Evolutionary conservation across 192 early-diverging fungal genomes (phyloP), one percentile per base, ranked within the genome.

Genomic region (Coemansia sp.): DNA sequence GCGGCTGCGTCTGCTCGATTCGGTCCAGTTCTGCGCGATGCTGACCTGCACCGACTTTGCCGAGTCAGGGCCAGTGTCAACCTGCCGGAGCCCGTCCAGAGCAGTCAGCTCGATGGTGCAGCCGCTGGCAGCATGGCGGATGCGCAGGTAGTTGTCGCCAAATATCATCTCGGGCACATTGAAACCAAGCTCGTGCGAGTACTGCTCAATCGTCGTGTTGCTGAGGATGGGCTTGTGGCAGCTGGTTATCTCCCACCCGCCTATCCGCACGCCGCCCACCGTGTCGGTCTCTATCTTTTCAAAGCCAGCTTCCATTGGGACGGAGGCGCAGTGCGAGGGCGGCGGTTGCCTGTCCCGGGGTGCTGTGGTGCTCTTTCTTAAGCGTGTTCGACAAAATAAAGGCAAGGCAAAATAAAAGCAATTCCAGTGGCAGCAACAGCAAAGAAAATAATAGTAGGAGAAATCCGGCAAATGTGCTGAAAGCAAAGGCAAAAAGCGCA

Each of bases 141-240:
- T 64, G 6, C 67, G 75, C 25, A 98, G 79, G 65, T 82, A 84
- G 83, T 94, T 96, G 84, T 91, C 88, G 53, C 95, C 95, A 88
- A 97, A 98, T 40, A 96, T 91, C 96, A 98, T 98, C 81, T 98
- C 96, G 38, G 96, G 96, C 14, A 91, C 86, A 41, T 91, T 92
- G 53, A 96, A 87, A 7, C 85, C 85, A 56, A 90, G 70, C 22
- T 86, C 77, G 44, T 84, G 72, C 42, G 74, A 58, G 55, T 71
- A 87, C 82, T 68, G 50, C 41, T 87, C 87, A 64, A 90, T 81
- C 45, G 86, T 78, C 7, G 61, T 63, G 53, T 86, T 68, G 75
- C 85, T 88, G 63, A 79, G 84, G 19, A 90, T 90, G n/a, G 87
- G 85, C 48, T 63, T 77, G 55, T 87, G 88, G 60, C 77, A 67